Conservation (phyloP, 2,329 filamentous ascomycete species). For the Scolecobasidium constrictum region DNA sequence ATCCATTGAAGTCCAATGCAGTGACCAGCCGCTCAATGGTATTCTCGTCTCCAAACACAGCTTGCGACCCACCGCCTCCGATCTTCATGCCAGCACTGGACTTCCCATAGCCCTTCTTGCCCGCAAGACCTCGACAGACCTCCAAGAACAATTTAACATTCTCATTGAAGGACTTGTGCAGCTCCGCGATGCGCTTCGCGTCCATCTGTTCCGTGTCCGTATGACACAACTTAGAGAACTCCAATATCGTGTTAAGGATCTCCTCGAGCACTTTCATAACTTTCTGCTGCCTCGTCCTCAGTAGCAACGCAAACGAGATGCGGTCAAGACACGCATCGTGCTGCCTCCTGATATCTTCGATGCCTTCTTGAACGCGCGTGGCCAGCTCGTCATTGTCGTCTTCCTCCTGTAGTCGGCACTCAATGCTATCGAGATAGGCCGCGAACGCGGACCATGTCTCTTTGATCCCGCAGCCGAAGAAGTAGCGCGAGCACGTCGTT, state of each 20-base stretch:
- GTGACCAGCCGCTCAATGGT: conserved; percentile 58
- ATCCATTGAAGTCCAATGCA: conserved; percentile 59
- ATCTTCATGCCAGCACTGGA: conserved; percentile 15
- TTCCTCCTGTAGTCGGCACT: conserved; percentile 40
- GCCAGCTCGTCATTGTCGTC: conserved; percentile 36
- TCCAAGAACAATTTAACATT: conserved; percentile 65
- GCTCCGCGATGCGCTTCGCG: conserved; percentile 26
- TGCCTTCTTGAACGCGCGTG: conserved; percentile 40
- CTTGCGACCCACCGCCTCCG: conserved; percentile 21
- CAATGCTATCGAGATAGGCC: conserved; percentile 50
- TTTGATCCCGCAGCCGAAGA: conserved; percentile 67
- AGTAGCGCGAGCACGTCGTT: conserved; percentile 60
- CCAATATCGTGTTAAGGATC: conserved; percentile 61
- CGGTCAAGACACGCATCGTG: conserved; percentile 66
- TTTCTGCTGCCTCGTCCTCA: conserved; percentile 64
- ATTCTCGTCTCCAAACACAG: conserved; percentile 36
- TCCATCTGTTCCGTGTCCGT: conserved; percentile 17
- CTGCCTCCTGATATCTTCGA: conserved; percentile 55
- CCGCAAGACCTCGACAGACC: conserved; percentile 57
- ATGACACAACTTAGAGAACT: conserved; percentile 43
- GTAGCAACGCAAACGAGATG: conserved; percentile 61
- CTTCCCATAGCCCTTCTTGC: conserved; percentile 44
- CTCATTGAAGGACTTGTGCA: conserved; percentile 58
- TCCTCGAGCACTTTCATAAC: conserved; percentile 64
- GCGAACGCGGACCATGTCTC: conserved; percentile 65